A percentile compares a stretch with the other conserved stretches of the same genome.
Evolutionary conservation across 495 filamentous ascomycete genomes (phyloP).

Genomic region (Penicillium canescens): DNA sequence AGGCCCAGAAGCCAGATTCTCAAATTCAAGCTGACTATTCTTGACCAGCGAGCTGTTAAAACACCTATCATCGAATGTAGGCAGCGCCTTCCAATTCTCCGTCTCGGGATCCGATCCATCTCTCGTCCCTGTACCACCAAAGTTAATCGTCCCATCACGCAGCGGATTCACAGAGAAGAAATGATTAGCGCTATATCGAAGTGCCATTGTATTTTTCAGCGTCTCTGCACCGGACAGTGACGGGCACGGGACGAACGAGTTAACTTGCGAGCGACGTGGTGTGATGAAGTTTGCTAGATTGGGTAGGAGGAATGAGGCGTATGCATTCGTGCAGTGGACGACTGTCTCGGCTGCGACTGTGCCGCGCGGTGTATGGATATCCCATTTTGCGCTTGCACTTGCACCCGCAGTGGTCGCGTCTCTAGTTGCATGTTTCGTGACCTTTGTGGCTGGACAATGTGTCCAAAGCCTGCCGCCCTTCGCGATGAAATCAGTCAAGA

Average conservation of each 20-base stretch:
- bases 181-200: slow-evolving; percentile 1
- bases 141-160: slow-evolving; percentile 7
- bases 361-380: slow-evolving; percentile 10
- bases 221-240: slow-evolving; percentile 1
- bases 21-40: slow-evolving; percentile 4
- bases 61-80: slow-evolving; percentile 9
- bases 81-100: neutral
- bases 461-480: slow-evolving; percentile 14
- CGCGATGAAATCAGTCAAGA: slow-evolving; percentile 9
- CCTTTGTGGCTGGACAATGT: slow-evolving; percentile 9
- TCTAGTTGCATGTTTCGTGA: neutral
- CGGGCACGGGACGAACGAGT: slow-evolving; percentile 8
- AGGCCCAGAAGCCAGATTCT: neutral
- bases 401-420: neutral
- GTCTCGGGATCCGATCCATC: neutral
- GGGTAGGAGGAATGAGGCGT: slow-evolving; percentile 7
- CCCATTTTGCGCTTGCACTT: neutral
- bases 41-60: slow-evolving; percentile 1
- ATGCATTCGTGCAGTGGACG: slow-evolving; percentile 13
- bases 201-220: slow-evolving; percentile 9
- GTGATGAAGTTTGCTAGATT: slow-evolving; percentile 4
- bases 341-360: slow-evolving; percentile 6
- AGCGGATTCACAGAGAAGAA: slow-evolving; percentile 16
- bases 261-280: slow-evolving; percentile 8
- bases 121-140: slow-evolving; percentile 12